Evolutionary conservation across 805 yeast genomes (phyloP).

Genomic region (Starmerella riodocensis): DNA sequence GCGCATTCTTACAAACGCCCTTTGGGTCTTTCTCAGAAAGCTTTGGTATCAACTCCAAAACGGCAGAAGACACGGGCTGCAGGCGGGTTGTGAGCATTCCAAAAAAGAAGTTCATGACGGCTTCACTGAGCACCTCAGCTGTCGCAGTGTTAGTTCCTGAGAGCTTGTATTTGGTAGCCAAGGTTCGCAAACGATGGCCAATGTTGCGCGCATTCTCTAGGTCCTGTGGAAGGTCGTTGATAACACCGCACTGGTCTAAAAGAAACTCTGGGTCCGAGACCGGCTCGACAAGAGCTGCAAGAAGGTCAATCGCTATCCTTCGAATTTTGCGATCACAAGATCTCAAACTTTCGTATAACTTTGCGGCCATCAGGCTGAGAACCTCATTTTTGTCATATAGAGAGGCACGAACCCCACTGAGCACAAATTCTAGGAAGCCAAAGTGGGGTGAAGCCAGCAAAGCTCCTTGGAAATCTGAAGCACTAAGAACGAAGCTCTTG

Average conservation of each 20-base stretch:
- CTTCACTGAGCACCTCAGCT: constrained; percentile 19
- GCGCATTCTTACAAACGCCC: constrained; percentile 44
- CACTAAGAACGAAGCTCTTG: no score
- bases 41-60: constrained; percentile 44
- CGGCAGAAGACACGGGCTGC: constrained; percentile 77
- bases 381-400: no score
- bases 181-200: constrained; percentile 48
- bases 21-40: constrained; percentile 30
- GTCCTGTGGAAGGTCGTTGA: constrained; percentile 65
- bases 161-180: constrained; percentile 34
- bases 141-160: constrained; percentile 24
- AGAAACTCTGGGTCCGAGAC: constrained; percentile 5
- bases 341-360: no score
- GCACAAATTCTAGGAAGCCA: no score
- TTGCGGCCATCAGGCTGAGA: no score
- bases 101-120: constrained; percentile 39
- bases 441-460: no score
- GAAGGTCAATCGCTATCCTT: constrained; percentile 11
- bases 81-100: constrained; percentile 66
- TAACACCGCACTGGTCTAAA: constrained; percentile 39
- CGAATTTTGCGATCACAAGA: constrained; percentile 5
- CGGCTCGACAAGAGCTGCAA: constrained; percentile 1
- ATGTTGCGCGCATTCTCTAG: constrained; percentile 62
- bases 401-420: no score
- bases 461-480: no score